These are phyloP conservation scores for Saccharomycopsis phalli DNA, from an alignment of 1,139 yeast genomes.

Conservation along the genomic window DNA sequence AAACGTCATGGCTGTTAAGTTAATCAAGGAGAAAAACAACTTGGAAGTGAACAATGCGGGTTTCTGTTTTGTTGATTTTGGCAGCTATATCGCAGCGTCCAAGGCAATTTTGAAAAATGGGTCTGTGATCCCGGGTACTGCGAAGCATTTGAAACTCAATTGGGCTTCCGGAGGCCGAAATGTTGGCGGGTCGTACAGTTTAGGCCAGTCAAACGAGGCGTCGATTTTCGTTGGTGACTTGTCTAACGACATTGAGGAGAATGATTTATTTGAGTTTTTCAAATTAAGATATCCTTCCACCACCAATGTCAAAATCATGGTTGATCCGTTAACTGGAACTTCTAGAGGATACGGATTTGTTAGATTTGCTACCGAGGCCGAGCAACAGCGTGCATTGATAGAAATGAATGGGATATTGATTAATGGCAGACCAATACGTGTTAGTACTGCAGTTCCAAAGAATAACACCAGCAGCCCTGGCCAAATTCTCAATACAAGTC, in stretches of 20 bases:
- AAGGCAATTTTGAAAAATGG: constrained; percentile 68
- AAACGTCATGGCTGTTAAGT: constrained; percentile 44
- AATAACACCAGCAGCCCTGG: constrained; percentile 29
- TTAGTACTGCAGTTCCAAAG: constrained; percentile 66
- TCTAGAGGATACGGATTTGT: constrained; percentile 91
- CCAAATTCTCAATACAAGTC: constrained; percentile 4
- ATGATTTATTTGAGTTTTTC: constrained; percentile 56
- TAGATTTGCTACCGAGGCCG: constrained; percentile 64
- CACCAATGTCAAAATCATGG: constrained; percentile 80
- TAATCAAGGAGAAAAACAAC: constrained; percentile 43
- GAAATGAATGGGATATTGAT: constrained; percentile 79
- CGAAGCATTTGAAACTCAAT: constrained; percentile 61
- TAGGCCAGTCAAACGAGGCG: constrained; percentile 38
- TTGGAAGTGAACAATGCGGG: constrained; percentile 42
- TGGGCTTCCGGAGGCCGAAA: constrained; percentile 75
- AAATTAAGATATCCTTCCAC: constrained; percentile 66
- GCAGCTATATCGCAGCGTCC: constrained; percentile 55
- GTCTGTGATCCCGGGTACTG: constrained; percentile 50
- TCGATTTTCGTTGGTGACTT: constrained; percentile 86
- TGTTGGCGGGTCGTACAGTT: constrained; percentile 21
- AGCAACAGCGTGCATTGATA: constrained; percentile 62
- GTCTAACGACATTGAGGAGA: constrained; percentile 68
- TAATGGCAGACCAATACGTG: constrained; percentile 70
- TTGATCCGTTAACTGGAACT: constrained; percentile 63
- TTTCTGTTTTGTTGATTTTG: constrained; percentile 82